Percentiles rank a stretch among this genome's conserved stretches.
phyloP scores from a whole-genome alignment of 306 rosid species.

The Casuarina glauca region DNA sequence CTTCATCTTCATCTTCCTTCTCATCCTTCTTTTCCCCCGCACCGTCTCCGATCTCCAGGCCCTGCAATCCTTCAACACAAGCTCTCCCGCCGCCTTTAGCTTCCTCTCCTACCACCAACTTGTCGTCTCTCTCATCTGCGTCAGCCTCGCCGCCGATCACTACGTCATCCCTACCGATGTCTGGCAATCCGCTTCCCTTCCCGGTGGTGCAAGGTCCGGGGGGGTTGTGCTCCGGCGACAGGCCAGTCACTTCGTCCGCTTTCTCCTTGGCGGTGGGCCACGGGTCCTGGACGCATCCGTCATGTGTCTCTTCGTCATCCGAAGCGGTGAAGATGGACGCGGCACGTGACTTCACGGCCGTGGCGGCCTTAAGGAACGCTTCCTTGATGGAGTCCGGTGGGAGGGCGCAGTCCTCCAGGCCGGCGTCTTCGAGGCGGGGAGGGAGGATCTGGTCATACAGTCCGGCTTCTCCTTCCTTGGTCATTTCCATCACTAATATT shows the following conservation, averaged over 20 bases:
- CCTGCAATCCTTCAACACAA: conserved; percentile 69
- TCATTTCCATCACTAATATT: conserved; percentile 43
- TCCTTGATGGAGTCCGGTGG: conserved; percentile 69
- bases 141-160: conserved; percentile 25
- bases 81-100: conserved; percentile 37
- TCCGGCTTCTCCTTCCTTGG: conserved; percentile 31
- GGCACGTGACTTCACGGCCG: conserved; percentile 41
- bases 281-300: conserved; percentile 29
- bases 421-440: conserved; percentile 84
- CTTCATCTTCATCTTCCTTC: conserved; percentile 6
- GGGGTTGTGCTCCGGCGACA: conserved; percentile 2
- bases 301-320: conserved; percentile 24
- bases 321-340: conserved; percentile 18
- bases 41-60: conserved; percentile 45
- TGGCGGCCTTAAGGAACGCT: conserved; percentile 78
- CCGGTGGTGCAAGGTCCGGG: conserved; percentile 28
- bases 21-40: conserved; percentile 33
- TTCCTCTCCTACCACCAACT: conserved; percentile 46
- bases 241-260: conserved; percentile 21
- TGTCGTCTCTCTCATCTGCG: conserved; percentile 24
- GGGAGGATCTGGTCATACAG: conserved; percentile 57
- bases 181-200: conserved; percentile 26
- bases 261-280: conserved; percentile 15
- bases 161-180: conserved; percentile 17
- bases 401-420: conserved; percentile 86